Conservation (phyloP, 1,284 basidiomycete species). For the Austroboletus olivaceoglutinosus region DNA sequence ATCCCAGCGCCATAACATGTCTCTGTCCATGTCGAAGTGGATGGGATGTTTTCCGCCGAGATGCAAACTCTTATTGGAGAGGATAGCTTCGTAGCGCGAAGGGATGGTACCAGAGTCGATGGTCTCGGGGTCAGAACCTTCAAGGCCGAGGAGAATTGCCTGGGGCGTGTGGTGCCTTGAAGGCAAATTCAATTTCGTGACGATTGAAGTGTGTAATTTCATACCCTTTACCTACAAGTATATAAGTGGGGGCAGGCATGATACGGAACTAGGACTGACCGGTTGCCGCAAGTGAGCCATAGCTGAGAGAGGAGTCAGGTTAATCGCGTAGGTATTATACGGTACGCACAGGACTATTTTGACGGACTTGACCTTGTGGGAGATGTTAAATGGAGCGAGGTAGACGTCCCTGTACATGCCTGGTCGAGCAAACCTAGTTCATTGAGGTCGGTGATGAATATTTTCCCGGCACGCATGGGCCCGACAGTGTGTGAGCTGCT, state of each 20-base stretch:
- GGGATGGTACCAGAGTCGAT: constrained; percentile 80
- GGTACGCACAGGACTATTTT: constrained; percentile 79
- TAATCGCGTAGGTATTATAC: neutral
- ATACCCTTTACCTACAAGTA: constrained; percentile 70
- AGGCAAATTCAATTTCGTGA: constrained; percentile 1
- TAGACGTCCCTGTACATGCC: constrained; percentile 36
- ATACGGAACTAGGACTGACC: constrained; percentile 40
- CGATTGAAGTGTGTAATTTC: constrained; percentile 13
- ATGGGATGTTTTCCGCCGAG: constrained; percentile 76
- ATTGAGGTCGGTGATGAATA: constrained; percentile 78
- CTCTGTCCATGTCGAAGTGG: constrained; percentile 80
- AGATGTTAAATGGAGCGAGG: constrained; percentile 5
- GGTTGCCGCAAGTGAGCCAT: constrained; percentile 77
- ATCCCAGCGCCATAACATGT: constrained; percentile 92
- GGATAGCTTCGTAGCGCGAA: constrained; percentile 70
- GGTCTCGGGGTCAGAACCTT: constrained; percentile 85
- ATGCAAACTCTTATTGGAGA: constrained; percentile 61
- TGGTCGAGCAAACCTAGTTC: constrained; percentile 72
- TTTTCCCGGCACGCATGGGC: constrained; percentile 89
- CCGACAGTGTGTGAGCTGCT: constrained; percentile 77
- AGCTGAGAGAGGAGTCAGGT: constrained; percentile 42
- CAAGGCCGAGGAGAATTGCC: constrained; percentile 87
- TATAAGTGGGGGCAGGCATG: constrained; percentile 13
- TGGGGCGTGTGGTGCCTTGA: constrained; percentile 90
- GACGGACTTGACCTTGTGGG: constrained; percentile 62